Percentiles rank a stretch among this genome's conserved stretches.
phyloP scores from a whole-genome alignment of 176 grass and related monocot genomes.

The Rhynchospora pubera region DNA sequence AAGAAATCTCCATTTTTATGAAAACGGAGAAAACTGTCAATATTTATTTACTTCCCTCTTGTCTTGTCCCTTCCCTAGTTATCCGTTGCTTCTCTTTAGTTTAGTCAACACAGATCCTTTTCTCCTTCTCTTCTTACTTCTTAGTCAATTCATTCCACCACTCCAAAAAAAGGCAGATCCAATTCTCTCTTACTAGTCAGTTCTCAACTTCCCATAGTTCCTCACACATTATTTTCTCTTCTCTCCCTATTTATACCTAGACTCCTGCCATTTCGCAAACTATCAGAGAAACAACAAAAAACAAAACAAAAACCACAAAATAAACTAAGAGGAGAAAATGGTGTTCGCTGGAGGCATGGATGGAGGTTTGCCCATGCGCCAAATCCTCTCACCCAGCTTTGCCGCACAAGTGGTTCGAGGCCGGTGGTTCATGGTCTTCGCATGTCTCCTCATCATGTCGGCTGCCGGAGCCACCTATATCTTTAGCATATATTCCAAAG shows the following conservation, averaged over 20 bases:
- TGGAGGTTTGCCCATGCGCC: constrained; percentile 12
- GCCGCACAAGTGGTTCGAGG: constrained; percentile 45
- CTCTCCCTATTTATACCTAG: not conserved
- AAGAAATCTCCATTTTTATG: not conserved
- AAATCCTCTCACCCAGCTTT: constrained; percentile 33
- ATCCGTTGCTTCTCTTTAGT: not conserved
- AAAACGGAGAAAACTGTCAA: not conserved
- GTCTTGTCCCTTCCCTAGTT: not conserved
- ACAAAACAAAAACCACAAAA: not conserved
- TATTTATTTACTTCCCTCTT: not conserved
- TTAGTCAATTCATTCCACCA: not conserved
- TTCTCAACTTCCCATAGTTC: not conserved
- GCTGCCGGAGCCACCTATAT: constrained; percentile 78
- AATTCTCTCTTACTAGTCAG: not conserved
- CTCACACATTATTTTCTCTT: not conserved
- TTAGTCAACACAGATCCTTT: constrained; percentile 4
- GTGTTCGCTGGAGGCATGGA: constrained; percentile 33
- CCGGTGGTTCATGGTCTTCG: constrained; percentile 88
- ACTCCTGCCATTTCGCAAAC: not conserved
- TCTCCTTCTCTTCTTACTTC: not conserved
- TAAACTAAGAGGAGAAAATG: constrained; percentile 23
- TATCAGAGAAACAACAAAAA: not conserved
- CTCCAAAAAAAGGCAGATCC: not conserved
- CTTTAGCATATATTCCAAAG: constrained; percentile 57
- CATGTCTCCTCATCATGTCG: constrained; percentile 65